A percentile compares a stretch with the other conserved stretches of the same genome.
Conservation (phyloP, 305 asterid species). For the Fraxinus albicans region DNA sequence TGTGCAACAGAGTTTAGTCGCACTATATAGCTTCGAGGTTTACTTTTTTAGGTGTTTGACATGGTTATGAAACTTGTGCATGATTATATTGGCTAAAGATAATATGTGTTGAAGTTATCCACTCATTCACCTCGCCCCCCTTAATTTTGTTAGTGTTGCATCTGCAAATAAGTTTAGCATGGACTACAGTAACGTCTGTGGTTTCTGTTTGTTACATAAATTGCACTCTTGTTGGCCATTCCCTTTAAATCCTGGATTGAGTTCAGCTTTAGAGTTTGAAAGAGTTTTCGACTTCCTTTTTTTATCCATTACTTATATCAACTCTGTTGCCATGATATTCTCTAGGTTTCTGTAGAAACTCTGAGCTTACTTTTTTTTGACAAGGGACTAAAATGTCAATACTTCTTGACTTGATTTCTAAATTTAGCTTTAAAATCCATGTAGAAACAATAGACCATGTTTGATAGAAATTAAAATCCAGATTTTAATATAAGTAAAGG, state of each 20-base stretch:
- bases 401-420: background rate
- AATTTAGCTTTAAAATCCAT: background rate
- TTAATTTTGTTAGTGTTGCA: background rate
- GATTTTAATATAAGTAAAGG: background rate
- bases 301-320: background rate
- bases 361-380: background rate
- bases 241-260: background rate
- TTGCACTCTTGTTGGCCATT: background rate
- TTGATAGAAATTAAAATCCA: too few relatives aligned
- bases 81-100: background rate
- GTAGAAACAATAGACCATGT: background rate
- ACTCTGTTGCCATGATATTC: background rate
- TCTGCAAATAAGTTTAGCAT: background rate
- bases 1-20: background rate
- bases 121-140: background rate
- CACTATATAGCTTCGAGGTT: background rate
- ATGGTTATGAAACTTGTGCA: background rate
- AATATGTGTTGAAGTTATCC: background rate
- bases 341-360: conserved; percentile 2
- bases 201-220: background rate
- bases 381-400: background rate
- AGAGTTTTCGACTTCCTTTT: background rate
- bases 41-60: background rate
- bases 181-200: background rate
- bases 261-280: background rate